These are phyloP conservation scores for Tinospora cordifolia DNA, from an alignment of 164 flowering plant species.

Conservation along the genomic window DNA sequence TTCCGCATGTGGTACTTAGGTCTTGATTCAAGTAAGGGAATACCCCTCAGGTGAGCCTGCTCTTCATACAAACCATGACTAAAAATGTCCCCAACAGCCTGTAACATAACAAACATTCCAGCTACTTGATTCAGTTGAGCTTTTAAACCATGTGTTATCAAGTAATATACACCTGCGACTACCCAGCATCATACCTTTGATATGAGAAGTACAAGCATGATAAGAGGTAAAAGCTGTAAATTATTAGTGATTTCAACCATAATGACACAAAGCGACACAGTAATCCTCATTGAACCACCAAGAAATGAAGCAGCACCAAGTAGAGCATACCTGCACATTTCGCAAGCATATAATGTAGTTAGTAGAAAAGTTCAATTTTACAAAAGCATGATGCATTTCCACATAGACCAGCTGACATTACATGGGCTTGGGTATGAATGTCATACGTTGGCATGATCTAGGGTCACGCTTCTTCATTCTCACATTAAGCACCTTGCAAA, in stretches of 20 bases:
- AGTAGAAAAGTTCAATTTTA: background rate
- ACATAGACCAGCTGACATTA: background rate
- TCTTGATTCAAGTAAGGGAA: conserved; percentile 84
- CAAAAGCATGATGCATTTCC: background rate
- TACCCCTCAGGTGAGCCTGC: conserved; percentile 73
- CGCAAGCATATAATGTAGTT: background rate
- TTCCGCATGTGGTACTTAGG: conserved; percentile 84
- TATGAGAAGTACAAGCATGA: conserved; percentile 97
- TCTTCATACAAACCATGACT: conserved; percentile 94
- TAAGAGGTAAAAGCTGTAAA: conserved; percentile 83
- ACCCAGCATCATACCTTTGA: conserved; percentile 59
- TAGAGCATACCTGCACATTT: conserved; percentile 66
- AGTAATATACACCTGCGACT: background rate
- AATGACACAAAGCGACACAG: conserved; percentile 94
- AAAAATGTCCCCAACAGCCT: conserved; percentile 99
- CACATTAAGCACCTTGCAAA: too few relatives aligned
- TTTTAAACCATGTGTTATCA: background rate
- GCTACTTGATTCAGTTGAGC: background rate
- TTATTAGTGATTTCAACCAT: conserved; percentile 98
- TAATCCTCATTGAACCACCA: conserved; percentile 99
- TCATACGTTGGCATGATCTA: too few relatives aligned
- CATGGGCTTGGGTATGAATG: too few relatives aligned
- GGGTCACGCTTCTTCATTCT: too few relatives aligned
- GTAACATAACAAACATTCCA: conserved; percentile 9
- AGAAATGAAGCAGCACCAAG: conserved; percentile 98